Conservation (phyloP, 805 yeast genomes). For the Jamesozyma piceae region DNA sequence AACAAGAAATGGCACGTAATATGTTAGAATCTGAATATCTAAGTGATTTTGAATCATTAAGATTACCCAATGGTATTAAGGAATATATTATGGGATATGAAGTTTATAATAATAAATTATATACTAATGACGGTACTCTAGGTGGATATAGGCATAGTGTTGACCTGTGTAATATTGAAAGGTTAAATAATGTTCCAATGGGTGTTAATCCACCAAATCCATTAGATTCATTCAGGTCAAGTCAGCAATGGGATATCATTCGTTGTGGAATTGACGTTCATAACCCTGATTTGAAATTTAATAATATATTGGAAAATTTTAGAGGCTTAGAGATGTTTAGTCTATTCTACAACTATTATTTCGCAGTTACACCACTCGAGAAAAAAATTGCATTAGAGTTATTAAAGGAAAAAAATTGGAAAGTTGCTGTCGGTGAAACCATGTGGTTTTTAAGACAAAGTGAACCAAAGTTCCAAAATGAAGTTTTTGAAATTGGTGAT, state of each 20-base stretch:
- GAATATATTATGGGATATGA: slow-evolving; percentile 27
- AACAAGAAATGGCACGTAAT: slow-evolving; percentile 6
- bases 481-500: slow-evolving; percentile 35
- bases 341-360: slow-evolving; percentile 38
- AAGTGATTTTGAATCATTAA: slow-evolving; percentile 16
- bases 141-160: slow-evolving; percentile 26
- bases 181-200: slow-evolving; percentile 19
- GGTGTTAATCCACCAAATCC: slow-evolving; percentile 31
- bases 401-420: slow-evolving; percentile 34
- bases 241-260: slow-evolving; percentile 28
- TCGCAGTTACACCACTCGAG: slow-evolving; percentile 35
- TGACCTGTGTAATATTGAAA: slow-evolving; percentile 20
- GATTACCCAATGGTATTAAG: slow-evolving; percentile 29
- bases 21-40: slow-evolving; percentile 10
- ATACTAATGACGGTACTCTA: slow-evolving; percentile 16
- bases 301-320: slow-evolving; percentile 20
- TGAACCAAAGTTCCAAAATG: slow-evolving; percentile 32
- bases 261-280: slow-evolving; percentile 18
- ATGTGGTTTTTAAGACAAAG: slow-evolving; percentile 36
- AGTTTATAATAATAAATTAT: slow-evolving; percentile 16
- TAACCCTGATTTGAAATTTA: slow-evolving; percentile 4
- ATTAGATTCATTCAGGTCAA: slow-evolving; percentile 28
- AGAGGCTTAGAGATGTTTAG: slow-evolving; percentile 29
- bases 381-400: slow-evolving; percentile 31
- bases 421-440: slow-evolving; percentile 25